These are phyloP conservation scores for Botrytis aclada DNA, from an alignment of 2,329 filamentous ascomycete genomes.

Conservation along the genomic window DNA sequence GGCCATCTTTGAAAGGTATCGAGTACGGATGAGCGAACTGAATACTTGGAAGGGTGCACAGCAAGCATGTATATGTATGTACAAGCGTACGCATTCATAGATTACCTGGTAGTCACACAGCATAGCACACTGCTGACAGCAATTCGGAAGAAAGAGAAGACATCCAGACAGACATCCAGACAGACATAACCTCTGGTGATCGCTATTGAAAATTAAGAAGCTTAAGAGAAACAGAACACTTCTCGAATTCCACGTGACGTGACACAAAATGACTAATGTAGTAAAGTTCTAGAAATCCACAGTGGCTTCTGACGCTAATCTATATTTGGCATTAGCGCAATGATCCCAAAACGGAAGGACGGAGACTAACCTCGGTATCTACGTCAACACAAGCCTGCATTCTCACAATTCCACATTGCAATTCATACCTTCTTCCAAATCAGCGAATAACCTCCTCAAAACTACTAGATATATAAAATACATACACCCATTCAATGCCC, in stretches of 20 bases:
- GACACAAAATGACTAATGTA: background rate
- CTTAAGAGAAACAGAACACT: background rate
- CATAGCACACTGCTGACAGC: background rate
- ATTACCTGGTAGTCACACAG: background rate
- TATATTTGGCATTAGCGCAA: background rate
- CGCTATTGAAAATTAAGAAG: background rate
- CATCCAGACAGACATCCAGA: background rate
- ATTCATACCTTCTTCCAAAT: background rate
- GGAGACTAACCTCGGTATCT: slow-evolving; percentile 15
- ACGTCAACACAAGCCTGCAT: slow-evolving; percentile 10
- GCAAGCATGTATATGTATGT: background rate
- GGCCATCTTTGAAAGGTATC: background rate
- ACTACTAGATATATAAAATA: background rate
- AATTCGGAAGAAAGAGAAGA: background rate
- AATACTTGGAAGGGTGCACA: background rate
- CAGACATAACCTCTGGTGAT: no score
- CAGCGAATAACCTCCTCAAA: background rate
- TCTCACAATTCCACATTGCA: background rate
- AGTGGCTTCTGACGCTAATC: slow-evolving; percentile 1
- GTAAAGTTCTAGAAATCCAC: background rate
- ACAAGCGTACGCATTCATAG: background rate
- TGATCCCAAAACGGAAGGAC: slow-evolving; percentile 1
- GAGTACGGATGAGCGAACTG: background rate
- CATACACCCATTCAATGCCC: slow-evolving; percentile 25
- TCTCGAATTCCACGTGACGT: background rate